Base-by-base conservation (phyloP, 148 eudicot genomes). In the Tetragonia tetragonoides region DNA sequence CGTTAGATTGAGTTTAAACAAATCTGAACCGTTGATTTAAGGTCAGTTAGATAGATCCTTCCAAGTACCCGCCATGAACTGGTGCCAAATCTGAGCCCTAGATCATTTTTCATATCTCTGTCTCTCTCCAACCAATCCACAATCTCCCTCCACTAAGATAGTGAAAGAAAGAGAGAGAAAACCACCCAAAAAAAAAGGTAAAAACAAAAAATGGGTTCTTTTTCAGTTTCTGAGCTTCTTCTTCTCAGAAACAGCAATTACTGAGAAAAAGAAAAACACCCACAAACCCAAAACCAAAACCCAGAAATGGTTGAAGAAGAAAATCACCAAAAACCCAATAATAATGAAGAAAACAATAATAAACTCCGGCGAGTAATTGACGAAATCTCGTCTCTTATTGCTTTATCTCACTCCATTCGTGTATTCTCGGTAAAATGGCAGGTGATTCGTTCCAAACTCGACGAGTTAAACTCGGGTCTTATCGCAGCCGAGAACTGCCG, bases 391-490 rank as follows among this genome's bases (percentile, higher is more conserved):
- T 82, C 92, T 0, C 73, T 91, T 6, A 83, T 88, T 21, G 77
- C 86, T 8, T 75, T 87, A 5, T 85, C 99, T 1, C 85, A 86
- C 76, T 83, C 92, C 3, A 88, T 91, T 77, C 84, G 83, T 54
- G 90, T 84, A 23, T 95, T 95, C 78, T 3, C 92, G 2, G 78
- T 68, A 0, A 95, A 88, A 75, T 95, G 99, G 99, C 86, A 86
- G 21, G 42, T 85, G 44, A 89, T 95, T 37, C 80, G 99, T 0
- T 44, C 38, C 63, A 88, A 86, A 80, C 88, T 95, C n/a, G 86
- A 90, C 4, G 97, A 90, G 79, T 86, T 95, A 11, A 86, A 82
- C 73, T 76, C 92, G 12, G 84, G 83, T 54, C 80, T 95, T 41
- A 59, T 76, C 20, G 80, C 91, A 1, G 73, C 89, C 9, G 85